A percentile compares a stretch with the other conserved stretches of the same genome.
Conservation (phyloP, 192 early-diverging fungal genomes). For the Linnemannia schmuckeri region DNA sequence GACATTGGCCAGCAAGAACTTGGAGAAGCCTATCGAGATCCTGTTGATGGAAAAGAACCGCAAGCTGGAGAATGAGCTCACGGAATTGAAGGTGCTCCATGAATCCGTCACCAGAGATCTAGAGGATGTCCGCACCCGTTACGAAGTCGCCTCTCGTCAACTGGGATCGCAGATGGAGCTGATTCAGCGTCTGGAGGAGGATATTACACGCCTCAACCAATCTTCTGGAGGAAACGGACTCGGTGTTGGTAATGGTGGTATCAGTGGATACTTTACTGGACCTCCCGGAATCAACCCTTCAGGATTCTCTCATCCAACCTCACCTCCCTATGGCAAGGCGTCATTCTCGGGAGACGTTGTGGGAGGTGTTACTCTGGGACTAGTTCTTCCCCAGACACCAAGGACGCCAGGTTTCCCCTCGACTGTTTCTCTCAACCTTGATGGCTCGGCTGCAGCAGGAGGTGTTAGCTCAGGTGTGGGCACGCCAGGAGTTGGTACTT, state of each 20-base stretch:
- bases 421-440: slow-evolving; percentile 13
- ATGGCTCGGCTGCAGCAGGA: slow-evolving; percentile 7
- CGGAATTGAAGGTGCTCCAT: slow-evolving; percentile 66
- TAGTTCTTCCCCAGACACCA: slow-evolving; percentile 28
- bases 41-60: slow-evolving; percentile 89
- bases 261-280: slow-evolving; percentile 36
- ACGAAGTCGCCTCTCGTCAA: slow-evolving; percentile 56
- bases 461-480: neutral
- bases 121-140: slow-evolving; percentile 23
- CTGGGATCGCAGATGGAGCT: slow-evolving; percentile 60
- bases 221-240: neutral
- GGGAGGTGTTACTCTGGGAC: slow-evolving; percentile 41
- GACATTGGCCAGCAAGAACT: slow-evolving; percentile 52
- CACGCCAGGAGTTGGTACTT: slow-evolving; percentile 5
- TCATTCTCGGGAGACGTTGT: slow-evolving; percentile 45
- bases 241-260: neutral
- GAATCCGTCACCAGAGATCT: slow-evolving; percentile 46
- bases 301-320: slow-evolving; percentile 34
- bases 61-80: slow-evolving; percentile 78
- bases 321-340: slow-evolving; percentile 38
- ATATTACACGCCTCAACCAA: slow-evolving; percentile 64
- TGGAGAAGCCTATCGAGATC: slow-evolving; percentile 78
- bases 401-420: slow-evolving; percentile 44
- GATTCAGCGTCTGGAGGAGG: slow-evolving; percentile 66
- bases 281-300: neutral